Conservation (phyloP, 1,139 yeast genomes). For the Suzukiozyma palmioleophila region DNA sequence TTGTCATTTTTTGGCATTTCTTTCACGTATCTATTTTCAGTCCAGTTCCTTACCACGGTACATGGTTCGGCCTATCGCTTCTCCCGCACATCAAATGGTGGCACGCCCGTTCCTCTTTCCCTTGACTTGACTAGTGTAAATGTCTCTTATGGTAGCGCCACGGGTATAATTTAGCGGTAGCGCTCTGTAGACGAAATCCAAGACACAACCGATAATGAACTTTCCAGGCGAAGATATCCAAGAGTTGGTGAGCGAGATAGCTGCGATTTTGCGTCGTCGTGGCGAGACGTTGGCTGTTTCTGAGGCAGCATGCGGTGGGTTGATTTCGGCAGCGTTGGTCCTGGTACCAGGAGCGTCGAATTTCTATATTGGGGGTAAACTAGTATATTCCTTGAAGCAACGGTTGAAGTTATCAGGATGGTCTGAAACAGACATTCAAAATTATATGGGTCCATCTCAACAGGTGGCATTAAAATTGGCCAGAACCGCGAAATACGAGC, state of each 20-base stretch:
- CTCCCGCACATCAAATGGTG: no score
- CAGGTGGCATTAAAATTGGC: constrained; percentile 74
- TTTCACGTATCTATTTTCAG: no score
- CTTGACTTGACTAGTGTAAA: no score
- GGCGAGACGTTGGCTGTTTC: constrained; percentile 70
- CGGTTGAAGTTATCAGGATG: constrained; percentile 75
- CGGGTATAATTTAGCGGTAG: no score
- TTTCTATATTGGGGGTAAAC: constrained; percentile 79
- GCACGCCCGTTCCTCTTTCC: no score
- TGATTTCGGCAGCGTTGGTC: constrained; percentile 73
- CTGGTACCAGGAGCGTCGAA: constrained; percentile 82
- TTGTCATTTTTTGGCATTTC: no score
- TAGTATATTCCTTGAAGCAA: constrained; percentile 73
- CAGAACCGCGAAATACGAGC: constrained; percentile 70
- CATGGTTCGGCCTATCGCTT: no score
- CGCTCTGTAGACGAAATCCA: no score
- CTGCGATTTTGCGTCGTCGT: constrained; percentile 47
- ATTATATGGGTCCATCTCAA: constrained; percentile 79
- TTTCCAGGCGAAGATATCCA: constrained; percentile 62
- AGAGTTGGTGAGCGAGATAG: constrained; percentile 50
- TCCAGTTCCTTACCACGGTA: no score
- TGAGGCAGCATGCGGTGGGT: constrained; percentile 90
- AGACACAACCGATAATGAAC: constrained; percentile 22
- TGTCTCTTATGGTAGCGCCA: no score
- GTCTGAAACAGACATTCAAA: constrained; percentile 62